A percentile compares a stretch with the other conserved stretches of the same genome.
These are phyloP conservation scores for Eutrema salsugineum DNA, from an alignment of 441 rosid species.

Conservation along the genomic window DNA sequence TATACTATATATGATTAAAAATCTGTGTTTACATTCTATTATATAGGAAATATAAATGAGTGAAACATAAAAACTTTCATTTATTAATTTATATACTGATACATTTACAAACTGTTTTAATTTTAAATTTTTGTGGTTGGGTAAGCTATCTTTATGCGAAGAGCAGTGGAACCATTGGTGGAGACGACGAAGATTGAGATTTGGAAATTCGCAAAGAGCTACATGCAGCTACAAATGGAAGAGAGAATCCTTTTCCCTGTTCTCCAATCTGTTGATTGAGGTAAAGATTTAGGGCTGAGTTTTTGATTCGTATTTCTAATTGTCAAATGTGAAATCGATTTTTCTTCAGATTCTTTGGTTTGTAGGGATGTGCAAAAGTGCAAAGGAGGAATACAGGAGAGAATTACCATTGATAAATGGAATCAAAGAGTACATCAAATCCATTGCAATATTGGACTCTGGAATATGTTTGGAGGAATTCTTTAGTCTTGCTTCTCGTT, in stretches of 20 bases:
- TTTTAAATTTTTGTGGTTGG: no score
- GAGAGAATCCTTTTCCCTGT: constrained; percentile 64
- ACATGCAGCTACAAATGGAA: constrained; percentile 60
- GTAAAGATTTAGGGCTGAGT: constrained; percentile 15
- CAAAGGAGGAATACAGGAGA: constrained; percentile 65
- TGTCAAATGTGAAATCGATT: neutral
- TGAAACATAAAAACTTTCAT: no score
- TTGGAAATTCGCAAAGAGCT: constrained; percentile 51
- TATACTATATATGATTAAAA: no score
- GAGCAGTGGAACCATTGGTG: constrained; percentile 47
- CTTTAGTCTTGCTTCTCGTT: constrained; percentile 46
- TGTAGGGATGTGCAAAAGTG: constrained; percentile 58
- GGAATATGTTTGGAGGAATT: constrained; percentile 51
- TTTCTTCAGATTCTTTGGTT: neutral
- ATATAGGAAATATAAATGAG: no score
- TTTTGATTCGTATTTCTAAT: neutral
- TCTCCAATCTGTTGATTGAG: constrained; percentile 57
- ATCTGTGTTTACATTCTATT: no score
- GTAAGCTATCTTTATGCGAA: no score
- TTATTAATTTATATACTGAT: no score
- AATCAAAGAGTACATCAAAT: constrained; percentile 68
- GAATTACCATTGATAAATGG: constrained; percentile 74
- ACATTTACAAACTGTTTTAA: no score
- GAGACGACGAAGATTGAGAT: constrained; percentile 69
- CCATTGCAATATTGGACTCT: constrained; percentile 49